Evolutionary conservation across 306 rosid species (phyloP).

Genomic region (Castanea crenata): DNA sequence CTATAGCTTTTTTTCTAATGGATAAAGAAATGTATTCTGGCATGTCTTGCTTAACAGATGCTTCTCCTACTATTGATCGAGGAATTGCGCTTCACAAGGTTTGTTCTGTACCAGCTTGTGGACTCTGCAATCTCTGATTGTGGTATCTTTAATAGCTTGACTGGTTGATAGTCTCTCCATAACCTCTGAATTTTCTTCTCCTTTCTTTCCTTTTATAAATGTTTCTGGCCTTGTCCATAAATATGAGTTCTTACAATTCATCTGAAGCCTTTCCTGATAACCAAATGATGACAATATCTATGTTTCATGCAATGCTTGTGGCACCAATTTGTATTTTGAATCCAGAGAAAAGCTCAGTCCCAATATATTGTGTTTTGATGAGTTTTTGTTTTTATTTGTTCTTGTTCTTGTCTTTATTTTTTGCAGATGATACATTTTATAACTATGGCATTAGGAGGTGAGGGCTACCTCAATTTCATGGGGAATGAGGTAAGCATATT

Average conservation of each 20-base stretch:
- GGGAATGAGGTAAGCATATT: constrained; percentile 83
- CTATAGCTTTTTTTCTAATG: constrained; percentile 78
- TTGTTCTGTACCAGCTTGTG: constrained; percentile 17
- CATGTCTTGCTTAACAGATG: constrained; percentile 82
- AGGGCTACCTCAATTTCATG: constrained; percentile 97
- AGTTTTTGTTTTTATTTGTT: constrained; percentile 12
- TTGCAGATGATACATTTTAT: constrained; percentile 92
- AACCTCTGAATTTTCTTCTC: neutral
- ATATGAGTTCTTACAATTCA: neutral
- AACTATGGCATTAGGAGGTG: constrained; percentile 96
- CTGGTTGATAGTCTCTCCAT: neutral
- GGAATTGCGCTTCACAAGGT: constrained; percentile 99
- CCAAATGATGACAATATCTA: neutral
- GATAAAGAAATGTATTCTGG: constrained; percentile 91
- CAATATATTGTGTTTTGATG: neutral
- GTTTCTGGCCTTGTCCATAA: neutral
- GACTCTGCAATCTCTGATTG: neutral
- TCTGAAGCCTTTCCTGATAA: neutral
- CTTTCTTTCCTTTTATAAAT: neutral
- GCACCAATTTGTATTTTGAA: constrained; percentile 9
- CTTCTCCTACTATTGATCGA: constrained; percentile 74
- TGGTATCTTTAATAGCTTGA: neutral
- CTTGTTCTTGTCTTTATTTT: constrained; percentile 27
- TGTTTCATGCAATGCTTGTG: neutral
- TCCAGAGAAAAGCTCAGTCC: constrained; percentile 9